Evolutionary conservation across 257 asterid genomes (phyloP), one percentile per base, ranked within the genome.

Genomic region (Hygrophila difformis): DNA sequence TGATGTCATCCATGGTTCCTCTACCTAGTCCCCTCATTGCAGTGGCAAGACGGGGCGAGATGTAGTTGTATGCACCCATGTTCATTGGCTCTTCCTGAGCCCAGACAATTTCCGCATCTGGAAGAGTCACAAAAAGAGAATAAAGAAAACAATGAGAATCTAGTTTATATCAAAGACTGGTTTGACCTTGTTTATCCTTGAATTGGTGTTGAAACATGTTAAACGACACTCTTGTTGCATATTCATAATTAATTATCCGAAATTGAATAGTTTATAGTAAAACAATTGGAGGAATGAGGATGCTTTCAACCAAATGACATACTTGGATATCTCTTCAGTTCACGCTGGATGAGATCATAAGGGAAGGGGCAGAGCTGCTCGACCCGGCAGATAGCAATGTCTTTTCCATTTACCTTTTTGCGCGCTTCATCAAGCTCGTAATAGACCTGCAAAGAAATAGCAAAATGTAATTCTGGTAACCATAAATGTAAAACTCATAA

Each of bases 311-410:
- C 8, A 26, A 13, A 38, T 44, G 19, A 59, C 94, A 11, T 74
- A 88, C 95, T 88, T 67, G 97, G 95, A 51, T 88, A 88, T 74
- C 95, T 75, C 63, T 81, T 88, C 24, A 88, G 64, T 74, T 88
- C 97, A 59, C 97, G 94, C 52, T 81, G 97, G 57, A 84, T 29
- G 36, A 88, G 95, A 59, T 84, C 79, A 23, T 84, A 84, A 1
- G 95, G 95, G 81, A 88, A 84, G 50, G 97, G 97, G 40, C 81
- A 81, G 51, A 88, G 97, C 66, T 88, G 97, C 64, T 88, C 97
- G 41, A 88, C 93, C 62, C 95, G 67, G 62, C 95, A 84, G 56
- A 88, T 79, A 26, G 97, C 97, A 16, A 88, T 53, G 35, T 88
- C 97, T 55, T 76, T 88, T 49, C 77, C 81, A 8, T 51, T 70